Evolutionary conservation across 345 rosid species (phyloP), one percentile per base, ranked within the genome.

Genomic region (Clausena lansium): DNA sequence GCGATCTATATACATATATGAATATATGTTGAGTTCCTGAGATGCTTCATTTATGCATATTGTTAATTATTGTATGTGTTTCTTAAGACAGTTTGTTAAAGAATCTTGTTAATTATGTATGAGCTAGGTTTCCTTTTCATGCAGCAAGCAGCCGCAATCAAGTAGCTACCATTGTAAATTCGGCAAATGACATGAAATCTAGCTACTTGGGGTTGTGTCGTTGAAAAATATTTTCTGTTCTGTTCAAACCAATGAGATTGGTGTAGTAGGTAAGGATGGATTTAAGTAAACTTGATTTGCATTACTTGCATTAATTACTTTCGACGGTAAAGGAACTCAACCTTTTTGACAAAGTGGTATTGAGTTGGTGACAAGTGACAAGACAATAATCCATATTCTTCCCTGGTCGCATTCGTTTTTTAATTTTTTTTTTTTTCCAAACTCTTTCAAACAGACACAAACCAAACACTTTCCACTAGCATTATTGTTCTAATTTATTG

Each of bases 301-400:
- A 15, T 47, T 9, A 15, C 36, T 47, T 28, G 22, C 5, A 14
- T 67, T 17, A 33, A 55, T 55, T 33, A 33, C 64, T 71, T 75
- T 30, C 58, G 28, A 67, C 24, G 24, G 67, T 77, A 78, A 73
- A 45, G 73, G 72, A 45, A 30, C 39, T 58, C 52, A 28, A 33
- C 81, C 54, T 76, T 81, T 62, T 65, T 81, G 78, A 77, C 79
- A 74, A 78, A 64, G 66, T 63, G 76, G 60, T 36, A 30, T 24
- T 38, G 66, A 69, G 75, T 85, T 4, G 81, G 81, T 82, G 45
- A 74, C 25, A 63, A 76, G 15, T 45, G 50, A 45, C 15, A 45
- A 45, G 69, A 77, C 17, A 47, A 76, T 59, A 74, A 66, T 70
- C 67, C 7, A 50, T 70, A 22, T 76, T 52, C 60, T 39, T 2